Percentiles rank a stretch among this genome's conserved stretches.
Conservation (phyloP, 2,329 filamentous ascomycete species). For the Periconia sp. region DNA sequence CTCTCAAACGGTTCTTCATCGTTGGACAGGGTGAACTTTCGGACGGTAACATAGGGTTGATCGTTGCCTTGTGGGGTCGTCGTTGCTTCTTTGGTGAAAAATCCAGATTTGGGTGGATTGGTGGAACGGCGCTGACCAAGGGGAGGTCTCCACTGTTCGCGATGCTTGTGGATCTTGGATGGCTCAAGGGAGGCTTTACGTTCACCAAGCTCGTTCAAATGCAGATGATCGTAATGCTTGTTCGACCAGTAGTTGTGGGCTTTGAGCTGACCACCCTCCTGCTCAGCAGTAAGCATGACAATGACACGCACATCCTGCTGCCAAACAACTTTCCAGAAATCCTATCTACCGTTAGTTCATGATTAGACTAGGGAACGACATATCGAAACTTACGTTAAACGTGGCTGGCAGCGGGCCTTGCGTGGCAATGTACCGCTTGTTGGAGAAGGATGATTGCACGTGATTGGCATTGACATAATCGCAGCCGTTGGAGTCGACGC, state of each 20-base stretch:
- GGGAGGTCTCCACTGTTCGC: constrained; percentile 36
- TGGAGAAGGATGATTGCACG: constrained; percentile 74
- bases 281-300: constrained; percentile 94
- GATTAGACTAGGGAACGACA: neutral
- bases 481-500: constrained; percentile 67
- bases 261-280: constrained; percentile 90
- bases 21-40: constrained; percentile 84
- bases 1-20: constrained; percentile 76
- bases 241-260: constrained; percentile 92
- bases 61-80: constrained; percentile 51
- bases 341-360: constrained; percentile 54
- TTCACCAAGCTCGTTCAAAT: constrained; percentile 76
- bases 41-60: constrained; percentile 74
- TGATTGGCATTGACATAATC: constrained; percentile 97
- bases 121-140: constrained; percentile 40
- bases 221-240: constrained; percentile 75
- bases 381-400: constrained; percentile 68
- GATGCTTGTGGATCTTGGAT: constrained; percentile 52
- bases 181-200: constrained; percentile 76
- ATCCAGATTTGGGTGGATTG: constrained; percentile 32
- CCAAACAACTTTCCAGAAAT: constrained; percentile 98
- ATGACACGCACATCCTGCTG: constrained; percentile 93
- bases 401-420: constrained; percentile 92
- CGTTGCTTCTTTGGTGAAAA: constrained; percentile 27
- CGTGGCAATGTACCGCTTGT: constrained; percentile 93